These are phyloP conservation scores for Pseudogymnoascus sp. DNA, from an alignment of 2,329 filamentous ascomycete species.

Conservation along the genomic window DNA sequence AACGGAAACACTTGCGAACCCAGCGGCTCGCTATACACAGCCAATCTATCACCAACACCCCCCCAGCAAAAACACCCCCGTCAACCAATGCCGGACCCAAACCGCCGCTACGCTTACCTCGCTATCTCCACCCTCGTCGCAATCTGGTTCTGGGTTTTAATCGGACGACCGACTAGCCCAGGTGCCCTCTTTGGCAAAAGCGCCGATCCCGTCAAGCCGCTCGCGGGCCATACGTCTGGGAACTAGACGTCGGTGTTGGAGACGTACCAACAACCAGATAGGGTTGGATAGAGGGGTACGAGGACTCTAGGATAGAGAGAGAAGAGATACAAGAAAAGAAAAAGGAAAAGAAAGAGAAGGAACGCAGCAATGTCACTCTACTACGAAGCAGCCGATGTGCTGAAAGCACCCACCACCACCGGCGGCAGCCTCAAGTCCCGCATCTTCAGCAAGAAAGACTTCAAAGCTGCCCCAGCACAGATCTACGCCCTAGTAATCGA, in stretches of 20 bases:
- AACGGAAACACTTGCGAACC: neutral
- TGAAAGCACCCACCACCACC: conserved; percentile 54
- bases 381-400: conserved; percentile 74
- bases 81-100: conserved; percentile 9
- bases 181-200: neutral
- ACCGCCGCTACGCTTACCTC: conserved; percentile 19
- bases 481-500: conserved; percentile 84
- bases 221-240: neutral
- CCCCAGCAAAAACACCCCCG: neutral
- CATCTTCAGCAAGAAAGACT: conserved; percentile 65
- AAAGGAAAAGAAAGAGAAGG: neutral
- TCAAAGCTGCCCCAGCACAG: conserved; percentile 73
- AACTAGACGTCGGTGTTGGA: neutral
- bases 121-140: conserved; percentile 14
- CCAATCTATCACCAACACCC: neutral
- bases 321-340: neutral
- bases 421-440: conserved; percentile 84
- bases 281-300: neutral
- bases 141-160: conserved; percentile 21
- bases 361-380: conserved; percentile 74
- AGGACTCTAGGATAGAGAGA: neutral
- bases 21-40: neutral
- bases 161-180: conserved; percentile 15
- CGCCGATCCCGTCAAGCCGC: neutral
- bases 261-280: neutral